These are phyloP conservation scores for Leccinum pellstonianum DNA, from an alignment of 768 basidiomycete genomes.

Conservation along the genomic window DNA sequence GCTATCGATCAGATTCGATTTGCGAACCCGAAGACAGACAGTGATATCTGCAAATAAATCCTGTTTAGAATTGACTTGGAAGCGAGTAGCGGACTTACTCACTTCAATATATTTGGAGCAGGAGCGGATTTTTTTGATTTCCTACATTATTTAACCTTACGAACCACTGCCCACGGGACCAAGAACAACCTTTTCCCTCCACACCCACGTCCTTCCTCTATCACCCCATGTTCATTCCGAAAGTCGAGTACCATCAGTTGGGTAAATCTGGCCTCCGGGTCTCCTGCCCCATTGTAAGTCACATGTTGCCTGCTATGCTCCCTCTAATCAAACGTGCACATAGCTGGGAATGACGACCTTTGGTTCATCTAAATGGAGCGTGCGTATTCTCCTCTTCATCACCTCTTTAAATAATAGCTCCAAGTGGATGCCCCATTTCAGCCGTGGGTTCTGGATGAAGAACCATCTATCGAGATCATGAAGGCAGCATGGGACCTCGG, in stretches of 20 bases:
- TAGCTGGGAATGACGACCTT: conserved; percentile 31
- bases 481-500: conserved; percentile 42
- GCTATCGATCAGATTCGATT: too few relatives aligned
- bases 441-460: conserved; percentile 30
- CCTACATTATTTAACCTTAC: too few relatives aligned
- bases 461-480: conserved; percentile 32
- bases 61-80: too few relatives aligned
- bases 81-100: too few relatives aligned
- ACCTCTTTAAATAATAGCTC: neutral
- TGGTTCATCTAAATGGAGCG: conserved; percentile 28
- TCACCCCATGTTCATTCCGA: too few relatives aligned
- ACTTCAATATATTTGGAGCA: too few relatives aligned
- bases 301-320: neutral
- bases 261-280: conserved; percentile 35
- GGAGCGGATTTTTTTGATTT: too few relatives aligned
- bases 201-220: too few relatives aligned
- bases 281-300: conserved; percentile 28
- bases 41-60: too few relatives aligned
- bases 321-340: neutral
- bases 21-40: too few relatives aligned
- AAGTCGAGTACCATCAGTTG: conserved; percentile 28
- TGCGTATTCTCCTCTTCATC: conserved; percentile 9
- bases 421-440: neutral
- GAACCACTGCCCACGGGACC: too few relatives aligned
- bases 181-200: too few relatives aligned